Evolutionary conservation across 225 moss, liverwort and hornwort genomes (phyloP), one percentile per base, ranked within the genome.

Genomic region (Straminergon stramineum): DNA sequence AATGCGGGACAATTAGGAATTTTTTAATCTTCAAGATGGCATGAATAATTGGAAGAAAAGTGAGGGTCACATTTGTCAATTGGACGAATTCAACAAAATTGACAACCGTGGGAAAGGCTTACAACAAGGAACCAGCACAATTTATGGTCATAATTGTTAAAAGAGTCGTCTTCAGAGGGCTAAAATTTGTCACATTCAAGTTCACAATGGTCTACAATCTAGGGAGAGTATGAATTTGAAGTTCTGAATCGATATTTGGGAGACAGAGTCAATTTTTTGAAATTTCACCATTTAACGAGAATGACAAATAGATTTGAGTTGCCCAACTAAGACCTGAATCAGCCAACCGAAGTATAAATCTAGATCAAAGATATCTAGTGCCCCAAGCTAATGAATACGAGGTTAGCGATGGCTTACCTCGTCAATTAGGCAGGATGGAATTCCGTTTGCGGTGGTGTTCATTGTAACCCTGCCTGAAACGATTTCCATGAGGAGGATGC

Each of bases 401-500:
- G 75, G 70, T 76, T 77, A 84, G 41, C 41, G 28, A 86, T 53
- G 77, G 8, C 78, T 82, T 85, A 93, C 92, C 91, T 91, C 91
- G 85, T 93, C 91, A 83, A 94, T 89, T 37, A 94, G 93, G 75
- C 91, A 93, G 71, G 86, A 85, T 64, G 89, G 64, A 45, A 66
- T 24, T 68, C 93, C 90, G 30, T 69, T 45, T 17, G 89, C 82
- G 48, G 89, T 87, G 39, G 89, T 87, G 66, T 85, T 92, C 89
- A 94, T 93, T 52, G 93, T 93, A 48, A 90, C 68, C 66, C 77
- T 92, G 85, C 94, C 93, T 31, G 92, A 89, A 64, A 94, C 91
- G 45, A 94, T 88, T 87, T 94, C 94, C 93, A 94, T 91, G 39
- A 93, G 79, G 57, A 94, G 84, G 39, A 94, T 82, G 37, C 94